Base-by-base conservation (phyloP, 495 filamentous ascomycete genomes). In the Astrocystis sublimbata region DNA sequence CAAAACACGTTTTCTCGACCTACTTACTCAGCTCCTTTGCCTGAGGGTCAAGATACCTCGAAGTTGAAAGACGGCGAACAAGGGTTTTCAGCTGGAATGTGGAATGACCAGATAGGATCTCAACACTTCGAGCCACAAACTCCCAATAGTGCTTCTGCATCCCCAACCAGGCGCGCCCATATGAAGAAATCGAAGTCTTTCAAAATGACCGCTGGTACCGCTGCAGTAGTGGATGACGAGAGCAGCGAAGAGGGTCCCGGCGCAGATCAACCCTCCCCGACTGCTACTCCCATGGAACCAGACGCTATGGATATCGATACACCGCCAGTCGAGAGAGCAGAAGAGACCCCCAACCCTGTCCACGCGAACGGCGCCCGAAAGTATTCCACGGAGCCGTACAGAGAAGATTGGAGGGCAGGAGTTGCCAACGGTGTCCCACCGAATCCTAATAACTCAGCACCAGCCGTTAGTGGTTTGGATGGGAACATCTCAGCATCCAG, bases 41-140 rank as follows among this genome's bases (percentile, higher is more conserved):
- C 63, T 33, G 26, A 51, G n/a, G 41, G 42, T 35, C 70, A 63
- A 36, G 63, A 61, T 15, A 35, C 51, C 6, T 12, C 61, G n/a
- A 65, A 38, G 1, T 83, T 79, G 26, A 45, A 17, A 33, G 17
- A 36, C 45, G 19, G 17, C 6, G 40, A 55, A 2, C 28, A 52
- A 26, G 28, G 31, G 23, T 94, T 92, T 66, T 81, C 83, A 28
- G 76, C 83, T 3, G 86, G 89, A 33, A 69, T 85, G 30, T 96
- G 91, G 91, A 72, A 71, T 53, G 77, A 86, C 56, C 81, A 84
- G 56, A 84, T 93, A 62, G 83, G 82, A 17, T 78, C 86, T 47
- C 73, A 88, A 24, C 83, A 79, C 19, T 89, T 86, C 68, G 80
- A 73, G 13, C 78, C 78, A 10, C 75, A 73, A 21, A 67, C 76